Conservation (phyloP, 2,329 filamentous ascomycete species). For the Ceratocystis alfenasii region DNA sequence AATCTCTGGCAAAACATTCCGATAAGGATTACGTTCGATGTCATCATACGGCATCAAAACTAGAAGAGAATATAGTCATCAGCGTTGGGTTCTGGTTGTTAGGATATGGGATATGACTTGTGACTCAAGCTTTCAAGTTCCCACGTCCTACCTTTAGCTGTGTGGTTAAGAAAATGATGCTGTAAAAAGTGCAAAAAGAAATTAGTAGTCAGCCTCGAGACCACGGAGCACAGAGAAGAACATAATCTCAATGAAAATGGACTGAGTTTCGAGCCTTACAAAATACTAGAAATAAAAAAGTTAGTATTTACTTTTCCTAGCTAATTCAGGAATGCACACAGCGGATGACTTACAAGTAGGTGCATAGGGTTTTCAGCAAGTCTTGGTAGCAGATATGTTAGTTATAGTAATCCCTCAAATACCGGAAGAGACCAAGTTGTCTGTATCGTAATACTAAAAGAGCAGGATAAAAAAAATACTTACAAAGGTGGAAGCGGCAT, state of each 20-base stretch:
- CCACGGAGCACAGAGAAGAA: too few relatives aligned
- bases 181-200: constrained; percentile 23
- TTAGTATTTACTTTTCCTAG: constrained; percentile 23
- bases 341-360: constrained; percentile 39
- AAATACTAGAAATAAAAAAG: constrained; percentile 34
- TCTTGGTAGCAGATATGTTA: constrained; percentile 25
- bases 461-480: constrained; percentile 19
- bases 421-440: not conserved
- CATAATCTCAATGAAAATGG: not conserved
- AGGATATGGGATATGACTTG: too few relatives aligned
- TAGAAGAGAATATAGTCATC: constrained; percentile 16
- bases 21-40: constrained; percentile 41
- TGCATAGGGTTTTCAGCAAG: constrained; percentile 68
- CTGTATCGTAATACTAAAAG: not conserved
- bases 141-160: constrained; percentile 46
- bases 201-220: too few relatives aligned
- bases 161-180: constrained; percentile 64
- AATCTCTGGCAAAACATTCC: constrained; percentile 44
- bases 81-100: not conserved
- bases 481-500: constrained; percentile 38
- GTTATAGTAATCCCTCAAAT: not conserved
- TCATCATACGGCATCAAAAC: constrained; percentile 42
- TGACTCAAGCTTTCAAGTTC: too few relatives aligned
- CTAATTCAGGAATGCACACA: not conserved
- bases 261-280: constrained; percentile 28